Percentiles rank a stretch among this genome's conserved stretches.
Evolutionary conservation across 345 rosid genomes (phyloP).

Genomic region (Noccaea bulbosa): DNA sequence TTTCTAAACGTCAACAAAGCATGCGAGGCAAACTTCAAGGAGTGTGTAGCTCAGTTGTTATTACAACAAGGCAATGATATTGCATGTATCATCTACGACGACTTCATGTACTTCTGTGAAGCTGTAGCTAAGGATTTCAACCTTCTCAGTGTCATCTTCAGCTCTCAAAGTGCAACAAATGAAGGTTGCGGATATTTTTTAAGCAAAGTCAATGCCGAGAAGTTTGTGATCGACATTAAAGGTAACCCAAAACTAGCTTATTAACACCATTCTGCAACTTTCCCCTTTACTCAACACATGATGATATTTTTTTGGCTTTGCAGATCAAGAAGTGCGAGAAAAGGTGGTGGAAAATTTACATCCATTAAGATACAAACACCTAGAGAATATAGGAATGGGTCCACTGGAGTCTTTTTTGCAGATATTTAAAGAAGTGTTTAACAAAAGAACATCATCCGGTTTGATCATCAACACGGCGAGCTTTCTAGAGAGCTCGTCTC

Average conservation of each 20-base stretch:
- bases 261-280: not conserved
- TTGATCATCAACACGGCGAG: conserved; percentile 33
- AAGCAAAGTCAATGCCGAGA: not conserved
- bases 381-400: not conserved
- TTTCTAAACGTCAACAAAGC: conserved; percentile 41
- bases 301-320: not conserved
- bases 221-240: conserved; percentile 8
- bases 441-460: conserved; percentile 21
- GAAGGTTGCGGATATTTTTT: not conserved
- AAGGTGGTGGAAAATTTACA: conserved; percentile 3
- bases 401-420: not conserved
- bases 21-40: conserved; percentile 36
- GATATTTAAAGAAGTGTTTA: not conserved
- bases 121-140: conserved; percentile 9
- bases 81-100: not conserved
- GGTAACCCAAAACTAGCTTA: conserved; percentile 15
- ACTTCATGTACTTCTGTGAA: conserved; percentile 31
- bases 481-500: conserved; percentile 25
- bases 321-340: conserved; percentile 9
- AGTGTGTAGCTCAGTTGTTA: conserved; percentile 1
- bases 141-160: conserved; percentile 14
- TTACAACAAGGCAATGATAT: conserved; percentile 24
- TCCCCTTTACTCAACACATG: not conserved
- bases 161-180: conserved; percentile 24
- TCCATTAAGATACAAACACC: conserved; percentile 31